phyloP scores from a whole-genome alignment of 1,284 basidiomycete species.

The Boletus mariae region DNA sequence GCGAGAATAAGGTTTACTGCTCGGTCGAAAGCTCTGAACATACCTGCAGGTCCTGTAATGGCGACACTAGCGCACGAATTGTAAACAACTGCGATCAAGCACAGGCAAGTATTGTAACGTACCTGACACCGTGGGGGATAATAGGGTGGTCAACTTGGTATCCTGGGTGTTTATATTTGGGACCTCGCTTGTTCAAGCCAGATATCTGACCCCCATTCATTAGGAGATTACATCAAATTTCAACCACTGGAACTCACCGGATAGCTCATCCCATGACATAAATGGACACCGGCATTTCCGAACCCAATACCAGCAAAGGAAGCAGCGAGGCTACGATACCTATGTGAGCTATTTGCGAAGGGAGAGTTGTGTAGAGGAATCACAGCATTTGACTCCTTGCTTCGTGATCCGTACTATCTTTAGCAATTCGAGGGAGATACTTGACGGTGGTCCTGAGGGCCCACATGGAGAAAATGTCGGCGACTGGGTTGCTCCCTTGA shows the following conservation, averaged over 20 bases:
- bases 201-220: conserved; percentile 63
- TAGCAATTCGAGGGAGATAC: conserved; percentile 85
- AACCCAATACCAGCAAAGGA: conserved; percentile 95
- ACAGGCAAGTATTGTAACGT: conserved; percentile 16
- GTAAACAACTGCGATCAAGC: not conserved
- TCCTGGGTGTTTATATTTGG: conserved; percentile 84
- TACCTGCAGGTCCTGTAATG: conserved; percentile 81
- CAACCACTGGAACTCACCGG: conserved; percentile 46
- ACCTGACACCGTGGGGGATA: conserved; percentile 89
- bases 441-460: conserved; percentile 89
- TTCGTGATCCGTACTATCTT: conserved; percentile 76
- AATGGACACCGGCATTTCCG: conserved; percentile 91
- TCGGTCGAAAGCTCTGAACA: conserved; percentile 9
- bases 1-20: not conserved
- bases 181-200: conserved; percentile 90
- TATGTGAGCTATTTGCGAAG: conserved; percentile 1
- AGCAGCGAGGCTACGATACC: conserved; percentile 62
- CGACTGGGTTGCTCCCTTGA: conserved; percentile 94
- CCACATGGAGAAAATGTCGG: conserved; percentile 96
- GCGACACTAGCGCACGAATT: conserved; percentile 54
- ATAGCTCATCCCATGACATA: conserved; percentile 87
- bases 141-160: conserved; percentile 82
- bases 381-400: conserved; percentile 91
- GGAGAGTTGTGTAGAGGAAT: conserved; percentile 4
- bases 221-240: conserved; percentile 1